Evolutionary conservation across 2,329 filamentous ascomycete species (phyloP).

Genomic region (Cephalotrichum gorgonifer): DNA sequence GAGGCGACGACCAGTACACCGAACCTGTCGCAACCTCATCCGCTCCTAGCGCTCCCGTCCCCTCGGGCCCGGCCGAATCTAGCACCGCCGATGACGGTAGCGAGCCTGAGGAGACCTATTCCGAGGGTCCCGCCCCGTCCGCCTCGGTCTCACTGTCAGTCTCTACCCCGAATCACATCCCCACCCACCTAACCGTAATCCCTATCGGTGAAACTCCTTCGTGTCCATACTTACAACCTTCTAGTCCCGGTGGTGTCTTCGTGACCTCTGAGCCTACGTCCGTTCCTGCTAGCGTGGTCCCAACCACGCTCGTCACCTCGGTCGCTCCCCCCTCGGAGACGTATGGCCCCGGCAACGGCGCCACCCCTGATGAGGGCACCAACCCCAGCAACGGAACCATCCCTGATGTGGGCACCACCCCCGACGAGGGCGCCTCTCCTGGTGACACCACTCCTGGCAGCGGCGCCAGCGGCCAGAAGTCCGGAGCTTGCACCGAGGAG

Average conservation of each 20-base stretch:
- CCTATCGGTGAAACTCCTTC: background rate
- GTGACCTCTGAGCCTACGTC: no score
- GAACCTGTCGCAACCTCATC: constrained; percentile 11
- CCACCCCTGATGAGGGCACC: no score
- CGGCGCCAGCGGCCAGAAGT: constrained; percentile 8
- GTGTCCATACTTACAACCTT: constrained; percentile 11
- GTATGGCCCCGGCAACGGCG: no score
- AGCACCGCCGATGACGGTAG: constrained; percentile 6
- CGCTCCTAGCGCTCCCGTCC: constrained; percentile 11
- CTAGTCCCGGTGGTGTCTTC: constrained; percentile 31
- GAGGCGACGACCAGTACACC: constrained; percentile 3
- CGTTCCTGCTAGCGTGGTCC: no score
- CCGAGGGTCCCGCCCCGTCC: no score
- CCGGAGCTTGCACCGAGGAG: constrained; percentile 33
- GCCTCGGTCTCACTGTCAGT: constrained; percentile 19
- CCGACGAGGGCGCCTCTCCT: constrained; percentile 11
- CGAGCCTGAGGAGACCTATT: no score
- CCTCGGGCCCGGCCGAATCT: no score
- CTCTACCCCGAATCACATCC: background rate
- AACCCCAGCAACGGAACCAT: no score
- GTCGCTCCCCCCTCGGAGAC: no score
- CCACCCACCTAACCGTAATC: background rate
- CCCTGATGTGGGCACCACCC: constrained; percentile 10
- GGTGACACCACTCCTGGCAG: constrained; percentile 7
- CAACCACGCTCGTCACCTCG: constrained; percentile 3